These are phyloP conservation scores for Volvariella surrecta DNA, from an alignment of 1,284 basidiomycete genomes.

Conservation along the genomic window DNA sequence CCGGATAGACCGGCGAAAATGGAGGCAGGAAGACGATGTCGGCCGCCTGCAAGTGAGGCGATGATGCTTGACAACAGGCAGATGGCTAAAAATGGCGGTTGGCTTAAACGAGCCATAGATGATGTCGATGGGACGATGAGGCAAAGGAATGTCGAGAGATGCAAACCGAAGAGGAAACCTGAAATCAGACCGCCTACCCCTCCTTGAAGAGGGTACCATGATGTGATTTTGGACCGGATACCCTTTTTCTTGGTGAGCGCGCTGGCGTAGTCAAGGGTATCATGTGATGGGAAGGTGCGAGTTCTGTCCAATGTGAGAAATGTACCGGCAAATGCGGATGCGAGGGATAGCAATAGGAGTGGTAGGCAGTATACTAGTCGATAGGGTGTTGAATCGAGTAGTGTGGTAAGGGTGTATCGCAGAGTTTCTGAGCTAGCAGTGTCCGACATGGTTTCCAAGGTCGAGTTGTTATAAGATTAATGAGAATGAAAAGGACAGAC, in stretches of 20 bases:
- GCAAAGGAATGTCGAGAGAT: constrained; percentile 50
- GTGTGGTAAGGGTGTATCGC: constrained; percentile 6
- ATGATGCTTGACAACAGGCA: constrained; percentile 45
- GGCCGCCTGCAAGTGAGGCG: constrained; percentile 37
- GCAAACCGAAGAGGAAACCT: constrained; percentile 57
- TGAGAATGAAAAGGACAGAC: no score
- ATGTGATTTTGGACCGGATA: constrained; percentile 16
- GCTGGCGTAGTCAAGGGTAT: not conserved
- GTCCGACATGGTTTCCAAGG: no score
- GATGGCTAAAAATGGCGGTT: constrained; percentile 46
- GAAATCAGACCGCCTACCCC: constrained; percentile 51
- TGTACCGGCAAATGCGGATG: constrained; percentile 52
- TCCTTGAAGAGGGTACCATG: constrained; percentile 39
- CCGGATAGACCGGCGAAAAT: constrained; percentile 38
- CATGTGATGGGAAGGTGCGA: constrained; percentile 40
- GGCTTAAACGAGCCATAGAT: constrained; percentile 30
- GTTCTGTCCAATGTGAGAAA: constrained; percentile 64
- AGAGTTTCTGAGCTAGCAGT: not conserved
- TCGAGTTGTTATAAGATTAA: no score
- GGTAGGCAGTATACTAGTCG: constrained; percentile 47
- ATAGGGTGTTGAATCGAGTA: constrained; percentile 32
- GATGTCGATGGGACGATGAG: constrained; percentile 48
- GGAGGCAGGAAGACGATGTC: constrained; percentile 22
- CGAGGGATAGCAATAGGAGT: constrained; percentile 39
- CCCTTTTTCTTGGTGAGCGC: constrained; percentile 12